Evolutionary conservation across 2,329 filamentous ascomycete species (phyloP).

Genomic region (Fusarium nurragi): DNA sequence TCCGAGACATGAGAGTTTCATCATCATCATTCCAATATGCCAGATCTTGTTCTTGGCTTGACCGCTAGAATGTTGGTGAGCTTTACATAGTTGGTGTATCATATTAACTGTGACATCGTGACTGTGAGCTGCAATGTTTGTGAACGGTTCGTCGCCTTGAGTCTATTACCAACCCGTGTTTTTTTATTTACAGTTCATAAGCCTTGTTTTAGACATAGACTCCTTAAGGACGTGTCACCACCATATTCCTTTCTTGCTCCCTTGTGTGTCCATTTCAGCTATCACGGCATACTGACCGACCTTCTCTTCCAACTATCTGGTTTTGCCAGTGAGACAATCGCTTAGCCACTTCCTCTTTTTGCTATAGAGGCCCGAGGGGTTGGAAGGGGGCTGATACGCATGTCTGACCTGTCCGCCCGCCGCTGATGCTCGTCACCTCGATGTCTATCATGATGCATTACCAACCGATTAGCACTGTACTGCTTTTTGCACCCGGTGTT

Average conservation of each 20-base stretch:
- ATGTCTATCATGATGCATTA: not conserved
- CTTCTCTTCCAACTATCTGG: not conserved
- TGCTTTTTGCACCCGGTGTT: not conserved
- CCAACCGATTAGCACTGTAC: not conserved
- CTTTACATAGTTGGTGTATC: not conserved
- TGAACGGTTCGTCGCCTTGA: no score
- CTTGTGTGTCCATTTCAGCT: not conserved
- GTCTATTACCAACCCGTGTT: not conserved
- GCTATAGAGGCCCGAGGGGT: not conserved
- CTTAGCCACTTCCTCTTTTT: not conserved
- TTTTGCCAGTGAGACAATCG: not conserved
- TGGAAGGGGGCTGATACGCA: not conserved
- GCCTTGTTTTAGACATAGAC: not conserved
- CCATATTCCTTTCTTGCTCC: not conserved
- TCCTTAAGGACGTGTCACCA: not conserved
- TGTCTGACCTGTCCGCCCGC: conserved; percentile 9
- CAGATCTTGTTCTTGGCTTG: not conserved
- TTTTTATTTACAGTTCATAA: not conserved
- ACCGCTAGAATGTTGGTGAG: conserved; percentile 3
- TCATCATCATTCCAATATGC: conserved; percentile 22
- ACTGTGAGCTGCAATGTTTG: not conserved
- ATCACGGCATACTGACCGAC: not conserved
- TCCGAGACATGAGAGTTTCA: conserved; percentile 30
- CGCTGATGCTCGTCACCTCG: not conserved
- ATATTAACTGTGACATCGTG: not conserved